Evolutionary conservation across 495 filamentous ascomycete genomes (phyloP).

Genomic region (Penicillium diatomitis): DNA sequence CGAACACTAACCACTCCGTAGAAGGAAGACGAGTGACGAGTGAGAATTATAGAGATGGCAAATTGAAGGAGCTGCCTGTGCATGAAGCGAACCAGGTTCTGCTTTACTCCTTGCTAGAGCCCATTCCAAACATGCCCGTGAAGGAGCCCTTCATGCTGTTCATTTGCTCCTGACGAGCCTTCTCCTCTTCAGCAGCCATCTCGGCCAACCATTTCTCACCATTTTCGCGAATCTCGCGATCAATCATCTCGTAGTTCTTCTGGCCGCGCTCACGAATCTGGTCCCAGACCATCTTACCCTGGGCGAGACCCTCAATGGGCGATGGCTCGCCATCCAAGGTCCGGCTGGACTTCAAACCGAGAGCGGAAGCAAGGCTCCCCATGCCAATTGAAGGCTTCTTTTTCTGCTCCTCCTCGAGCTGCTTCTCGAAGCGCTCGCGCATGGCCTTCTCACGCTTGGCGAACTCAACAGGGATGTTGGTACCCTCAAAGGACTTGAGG

Average conservation of each 20-base stretch:
- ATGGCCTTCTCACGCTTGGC: constrained; percentile 77
- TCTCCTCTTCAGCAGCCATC: constrained; percentile 77
- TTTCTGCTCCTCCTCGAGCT: constrained; percentile 60
- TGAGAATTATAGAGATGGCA: background rate
- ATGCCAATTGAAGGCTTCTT: constrained; percentile 49
- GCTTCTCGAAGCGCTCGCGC: constrained; percentile 68
- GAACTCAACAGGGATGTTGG: constrained; percentile 79
- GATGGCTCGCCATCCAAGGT: constrained; percentile 56
- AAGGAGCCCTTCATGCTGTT: constrained; percentile 68
- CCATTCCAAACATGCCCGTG: constrained; percentile 44
- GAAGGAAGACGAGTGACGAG: constrained; percentile 12
- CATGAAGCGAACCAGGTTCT: background rate
- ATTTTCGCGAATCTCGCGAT: constrained; percentile 82
- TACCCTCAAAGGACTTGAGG: constrained; percentile 80
- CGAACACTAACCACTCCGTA: constrained; percentile 2
- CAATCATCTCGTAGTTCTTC: constrained; percentile 78
- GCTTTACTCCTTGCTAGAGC: constrained; percentile 24
- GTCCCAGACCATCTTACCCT: constrained; percentile 94
- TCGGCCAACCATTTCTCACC: constrained; percentile 91
- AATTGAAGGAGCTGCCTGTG: background rate
- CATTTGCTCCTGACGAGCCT: constrained; percentile 80
- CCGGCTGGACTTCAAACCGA: constrained; percentile 63
- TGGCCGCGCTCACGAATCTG: constrained; percentile 84
- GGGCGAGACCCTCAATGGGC: constrained; percentile 61
- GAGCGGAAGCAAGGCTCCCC: constrained; percentile 52